A percentile compares a stretch with the other conserved stretches of the same genome.
phyloP scores from a whole-genome alignment of 352 stramenopile genomes.

The Globisporangium viniferum region DNA sequence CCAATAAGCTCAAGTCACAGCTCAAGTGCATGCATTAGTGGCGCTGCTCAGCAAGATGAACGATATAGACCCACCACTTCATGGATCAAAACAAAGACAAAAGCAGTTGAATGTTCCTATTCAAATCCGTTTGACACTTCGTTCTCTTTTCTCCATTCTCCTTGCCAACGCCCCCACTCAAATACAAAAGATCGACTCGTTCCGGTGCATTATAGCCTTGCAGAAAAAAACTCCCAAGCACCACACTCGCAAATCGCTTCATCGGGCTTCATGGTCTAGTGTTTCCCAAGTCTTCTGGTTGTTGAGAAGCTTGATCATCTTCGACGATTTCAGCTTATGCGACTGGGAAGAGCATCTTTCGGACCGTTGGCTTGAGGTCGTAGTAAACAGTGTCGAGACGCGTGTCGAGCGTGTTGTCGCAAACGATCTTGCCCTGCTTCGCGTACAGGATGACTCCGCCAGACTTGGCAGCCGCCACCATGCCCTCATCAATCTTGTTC shows the following conservation, averaged over 20 bases:
- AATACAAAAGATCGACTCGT: conserved; percentile 2
- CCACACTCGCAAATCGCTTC: not conserved
- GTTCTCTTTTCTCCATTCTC: not conserved
- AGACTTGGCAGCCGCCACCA: conserved; percentile 75
- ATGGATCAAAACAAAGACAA: not conserved
- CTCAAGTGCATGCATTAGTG: not conserved
- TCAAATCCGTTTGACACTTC: not conserved
- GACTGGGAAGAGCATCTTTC: conserved; percentile 76
- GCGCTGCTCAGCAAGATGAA: not conserved
- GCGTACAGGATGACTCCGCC: conserved; percentile 86
- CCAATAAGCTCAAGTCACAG: conserved; percentile 4
- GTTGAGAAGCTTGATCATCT: not conserved
- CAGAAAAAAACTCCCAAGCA: not conserved
- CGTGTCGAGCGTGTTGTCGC: conserved; percentile 97
- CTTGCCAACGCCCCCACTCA: not conserved
- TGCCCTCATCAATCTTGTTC: conserved; percentile 83
- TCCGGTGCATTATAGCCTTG: not conserved
- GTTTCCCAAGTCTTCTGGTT: not conserved
- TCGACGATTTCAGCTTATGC: conserved; percentile 22
- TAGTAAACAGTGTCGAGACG: conserved; percentile 82
- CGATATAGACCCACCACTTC: not conserved
- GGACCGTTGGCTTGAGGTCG: conserved; percentile 74
- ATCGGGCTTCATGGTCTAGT: not conserved
- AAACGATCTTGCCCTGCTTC: conserved; percentile 95
- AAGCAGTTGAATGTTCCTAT: not conserved